These are phyloP conservation scores for Annulohypoxylon nitens DNA, from an alignment of 495 filamentous ascomycete genomes.

Conservation along the genomic window DNA sequence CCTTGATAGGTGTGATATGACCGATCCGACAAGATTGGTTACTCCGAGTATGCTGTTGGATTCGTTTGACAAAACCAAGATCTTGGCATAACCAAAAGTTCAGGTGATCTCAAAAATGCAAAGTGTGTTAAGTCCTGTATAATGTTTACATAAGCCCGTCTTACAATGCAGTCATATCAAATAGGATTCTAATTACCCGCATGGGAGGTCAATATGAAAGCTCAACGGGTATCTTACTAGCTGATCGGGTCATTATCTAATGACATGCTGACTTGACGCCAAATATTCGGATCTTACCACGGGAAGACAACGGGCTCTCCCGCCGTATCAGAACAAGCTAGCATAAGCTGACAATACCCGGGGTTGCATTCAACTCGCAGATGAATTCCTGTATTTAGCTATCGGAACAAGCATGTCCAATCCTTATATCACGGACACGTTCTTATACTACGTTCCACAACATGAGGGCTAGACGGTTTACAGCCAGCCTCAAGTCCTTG, in stretches of 20 bases:
- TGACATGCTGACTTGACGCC: not conserved
- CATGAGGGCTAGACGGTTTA: not conserved
- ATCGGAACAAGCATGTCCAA: not conserved
- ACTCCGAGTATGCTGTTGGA: not conserved
- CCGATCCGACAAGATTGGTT: not conserved
- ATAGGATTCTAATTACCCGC: not conserved
- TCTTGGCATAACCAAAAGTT: not conserved
- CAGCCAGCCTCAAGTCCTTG: not conserved
- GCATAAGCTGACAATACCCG: not conserved
- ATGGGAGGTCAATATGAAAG: not conserved
- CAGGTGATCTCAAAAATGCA: not conserved
- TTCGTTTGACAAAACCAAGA: not conserved
- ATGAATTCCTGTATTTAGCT: not conserved
- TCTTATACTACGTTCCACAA: not conserved
- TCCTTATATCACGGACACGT: not conserved
- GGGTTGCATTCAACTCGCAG: not conserved
- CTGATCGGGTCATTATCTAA: not conserved
- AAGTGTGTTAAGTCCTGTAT: not conserved
- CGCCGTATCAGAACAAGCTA: not conserved
- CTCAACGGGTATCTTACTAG: not conserved
- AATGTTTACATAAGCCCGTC: not conserved
- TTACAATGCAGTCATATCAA: not conserved
- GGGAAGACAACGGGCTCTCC: not conserved
- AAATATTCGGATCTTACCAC: not conserved
- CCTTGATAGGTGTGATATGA: not conserved